Evolutionary conservation across 352 stramenopile species (phyloP).

Genomic region (Phytophthora pluvialis): DNA sequence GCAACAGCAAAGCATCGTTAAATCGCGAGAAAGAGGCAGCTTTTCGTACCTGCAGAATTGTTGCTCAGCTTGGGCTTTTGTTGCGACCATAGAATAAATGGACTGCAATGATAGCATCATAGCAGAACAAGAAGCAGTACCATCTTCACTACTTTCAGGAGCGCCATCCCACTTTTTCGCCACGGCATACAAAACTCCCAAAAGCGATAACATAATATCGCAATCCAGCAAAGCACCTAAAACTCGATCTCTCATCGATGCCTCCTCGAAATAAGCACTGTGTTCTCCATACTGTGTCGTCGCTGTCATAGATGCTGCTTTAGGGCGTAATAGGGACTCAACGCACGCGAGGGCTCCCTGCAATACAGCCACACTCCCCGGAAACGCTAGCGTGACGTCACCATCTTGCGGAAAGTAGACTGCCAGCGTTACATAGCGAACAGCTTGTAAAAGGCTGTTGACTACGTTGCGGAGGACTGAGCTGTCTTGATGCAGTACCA

Average conservation of each 20-base stretch:
- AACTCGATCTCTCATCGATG: conserved; percentile 35
- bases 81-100: conserved; percentile 25
- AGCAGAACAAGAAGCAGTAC: neutral
- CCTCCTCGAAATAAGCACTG: conserved; percentile 1
- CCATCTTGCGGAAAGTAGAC: conserved; percentile 44
- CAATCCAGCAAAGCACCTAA: conserved; percentile 49
- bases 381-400: conserved; percentile 34
- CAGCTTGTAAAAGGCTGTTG: conserved; percentile 60
- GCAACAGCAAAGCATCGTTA: neutral
- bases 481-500: conserved; percentile 45
- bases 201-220: conserved; percentile 43
- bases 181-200: conserved; percentile 52
- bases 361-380: conserved; percentile 33
- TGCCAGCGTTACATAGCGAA: conserved; percentile 54
- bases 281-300: neutral
- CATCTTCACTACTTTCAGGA: conserved; percentile 1
- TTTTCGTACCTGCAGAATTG: conserved; percentile 24
- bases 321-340: conserved; percentile 27
- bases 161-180: conserved; percentile 11
- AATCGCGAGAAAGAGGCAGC: neutral
- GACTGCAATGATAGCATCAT: conserved; percentile 23
- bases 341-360: conserved; percentile 35
- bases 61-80: conserved; percentile 18
- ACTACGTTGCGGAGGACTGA: conserved; percentile 48
- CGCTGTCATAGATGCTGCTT: neutral